phyloP scores from a whole-genome alignment of 768 basidiomycete genomes.

The Lactarius tabidus region DNA sequence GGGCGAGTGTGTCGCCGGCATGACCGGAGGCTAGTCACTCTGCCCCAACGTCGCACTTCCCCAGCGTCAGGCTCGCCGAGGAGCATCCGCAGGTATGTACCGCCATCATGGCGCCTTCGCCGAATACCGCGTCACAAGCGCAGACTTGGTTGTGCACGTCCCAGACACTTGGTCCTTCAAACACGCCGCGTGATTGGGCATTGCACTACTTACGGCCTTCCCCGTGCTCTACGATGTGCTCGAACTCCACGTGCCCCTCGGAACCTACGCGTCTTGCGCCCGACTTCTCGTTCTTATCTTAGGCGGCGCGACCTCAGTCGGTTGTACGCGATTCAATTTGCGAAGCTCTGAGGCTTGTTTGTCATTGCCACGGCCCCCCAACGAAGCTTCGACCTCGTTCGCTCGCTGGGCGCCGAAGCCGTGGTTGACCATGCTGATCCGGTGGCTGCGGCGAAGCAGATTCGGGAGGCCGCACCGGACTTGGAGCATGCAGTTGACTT shows the following conservation, averaged over 20 bases:
- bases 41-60: background rate
- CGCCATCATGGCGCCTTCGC: slow-evolving; percentile 28
- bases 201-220: slow-evolving; percentile 21
- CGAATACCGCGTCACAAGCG: slow-evolving; percentile 30
- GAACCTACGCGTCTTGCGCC: background rate
- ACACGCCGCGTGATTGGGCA: slow-evolving; percentile 18
- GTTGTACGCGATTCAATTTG: slow-evolving; percentile 32
- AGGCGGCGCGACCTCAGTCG: slow-evolving; percentile 35
- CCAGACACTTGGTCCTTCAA: slow-evolving; percentile 24
- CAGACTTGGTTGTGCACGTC: slow-evolving; percentile 26
- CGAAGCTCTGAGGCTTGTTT: slow-evolving; percentile 32
- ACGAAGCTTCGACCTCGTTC: slow-evolving; percentile 36
- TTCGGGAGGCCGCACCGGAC: slow-evolving; percentile 11
- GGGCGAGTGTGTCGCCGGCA: slow-evolving; percentile 32
- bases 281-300: slow-evolving; percentile 30
- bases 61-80: background rate
- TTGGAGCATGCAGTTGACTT: slow-evolving; percentile 8
- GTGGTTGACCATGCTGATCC: slow-evolving; percentile 31
- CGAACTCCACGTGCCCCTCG: slow-evolving; percentile 2
- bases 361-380: slow-evolving; percentile 37
- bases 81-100: slow-evolving; percentile 14
- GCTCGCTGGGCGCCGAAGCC: slow-evolving; percentile 36
- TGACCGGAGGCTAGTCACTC: slow-evolving; percentile 25
- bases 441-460: slow-evolving; percentile 13
- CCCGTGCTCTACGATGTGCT: slow-evolving; percentile 21